Percentiles rank a stretch among this genome's conserved stretches.
Evolutionary conservation across 352 stramenopile species (phyloP).

Genomic region (Phytophthora rubi): DNA sequence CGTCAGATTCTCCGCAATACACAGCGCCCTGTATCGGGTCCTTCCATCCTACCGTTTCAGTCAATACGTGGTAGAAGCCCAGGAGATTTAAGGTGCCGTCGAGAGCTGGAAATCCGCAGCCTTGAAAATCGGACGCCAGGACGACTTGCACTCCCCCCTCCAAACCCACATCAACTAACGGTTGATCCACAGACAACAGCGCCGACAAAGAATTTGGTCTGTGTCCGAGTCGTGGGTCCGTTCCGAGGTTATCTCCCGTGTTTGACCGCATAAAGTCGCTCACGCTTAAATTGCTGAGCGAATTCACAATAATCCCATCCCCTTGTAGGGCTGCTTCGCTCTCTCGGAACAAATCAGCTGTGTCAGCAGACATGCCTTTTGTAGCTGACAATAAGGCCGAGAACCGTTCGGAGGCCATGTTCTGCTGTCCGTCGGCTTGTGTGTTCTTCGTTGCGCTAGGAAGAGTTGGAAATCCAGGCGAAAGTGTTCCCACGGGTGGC

Average conservation of each 20-base stretch:
- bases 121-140: slow-evolving; percentile 57
- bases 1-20: not conserved
- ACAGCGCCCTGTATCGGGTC: not conserved
- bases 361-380: slow-evolving; percentile 55
- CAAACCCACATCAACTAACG: slow-evolving; percentile 22
- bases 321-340: slow-evolving; percentile 61
- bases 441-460: slow-evolving; percentile 20
- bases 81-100: slow-evolving; percentile 49
- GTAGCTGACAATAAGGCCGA: slow-evolving; percentile 60
- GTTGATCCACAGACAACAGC: slow-evolving; percentile 41
- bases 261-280: slow-evolving; percentile 39
- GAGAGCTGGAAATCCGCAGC: slow-evolving; percentile 70
- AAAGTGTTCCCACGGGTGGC: slow-evolving; percentile 34
- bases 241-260: slow-evolving; percentile 1
- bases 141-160: slow-evolving; percentile 43
- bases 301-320: slow-evolving; percentile 63
- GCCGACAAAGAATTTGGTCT: slow-evolving; percentile 34
- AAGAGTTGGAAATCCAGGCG: slow-evolving; percentile 20
- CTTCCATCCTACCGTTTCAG: slow-evolving; percentile 18
- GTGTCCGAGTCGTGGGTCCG: slow-evolving; percentile 1
- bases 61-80: slow-evolving; percentile 67
- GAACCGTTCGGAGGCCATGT: slow-evolving; percentile 41
- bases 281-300: slow-evolving; percentile 61
- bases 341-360: slow-evolving; percentile 62
- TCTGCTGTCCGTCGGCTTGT: not conserved